phyloP scores from a whole-genome alignment of 2,329 filamentous ascomycete genomes.

The Ophiostoma quercus region DNA sequence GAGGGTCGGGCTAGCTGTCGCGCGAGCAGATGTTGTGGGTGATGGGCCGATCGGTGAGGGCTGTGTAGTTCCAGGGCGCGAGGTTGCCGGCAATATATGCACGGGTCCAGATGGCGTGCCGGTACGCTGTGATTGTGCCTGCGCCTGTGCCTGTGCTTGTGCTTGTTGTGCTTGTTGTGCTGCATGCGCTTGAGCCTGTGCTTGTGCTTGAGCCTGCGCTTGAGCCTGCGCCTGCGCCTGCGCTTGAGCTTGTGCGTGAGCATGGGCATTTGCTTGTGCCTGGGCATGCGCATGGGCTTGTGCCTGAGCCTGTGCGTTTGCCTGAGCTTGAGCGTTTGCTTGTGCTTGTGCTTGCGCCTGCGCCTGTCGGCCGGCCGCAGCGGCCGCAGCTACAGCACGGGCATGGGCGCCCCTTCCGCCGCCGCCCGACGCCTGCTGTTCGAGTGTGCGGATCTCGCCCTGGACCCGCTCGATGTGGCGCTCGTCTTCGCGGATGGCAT shows the following conservation, averaged over 20 bases:
- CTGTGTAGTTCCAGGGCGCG: constrained; percentile 5
- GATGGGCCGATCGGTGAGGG: not conserved
- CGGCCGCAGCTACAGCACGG: constrained; percentile 6
- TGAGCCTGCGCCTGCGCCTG: constrained; percentile 18
- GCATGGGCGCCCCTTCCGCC: constrained; percentile 20
- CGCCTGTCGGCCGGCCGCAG: constrained; percentile 18
- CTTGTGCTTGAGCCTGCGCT: constrained; percentile 14
- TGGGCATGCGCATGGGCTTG: not conserved
- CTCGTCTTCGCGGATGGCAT: constrained; percentile 70
- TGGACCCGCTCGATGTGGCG: constrained; percentile 57
- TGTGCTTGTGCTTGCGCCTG: not conserved
- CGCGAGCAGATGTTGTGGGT: not conserved
- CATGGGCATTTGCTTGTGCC: not conserved
- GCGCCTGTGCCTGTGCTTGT: not conserved
- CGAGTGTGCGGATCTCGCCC: constrained; percentile 63
- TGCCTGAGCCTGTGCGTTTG: not conserved
- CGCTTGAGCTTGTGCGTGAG: not conserved
- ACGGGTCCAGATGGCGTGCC: constrained; percentile 10
- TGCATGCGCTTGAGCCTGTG: constrained; percentile 8
- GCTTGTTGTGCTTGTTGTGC: not conserved
- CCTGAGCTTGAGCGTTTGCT: not conserved
- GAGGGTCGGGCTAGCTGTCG: constrained; percentile 3
- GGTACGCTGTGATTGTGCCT: constrained; percentile 9
- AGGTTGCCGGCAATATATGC: constrained; percentile 17
- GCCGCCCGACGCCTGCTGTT: constrained; percentile 39